Base-by-base conservation (phyloP, 352 stramenopile species). In the Phytophthora nicotianae region DNA sequence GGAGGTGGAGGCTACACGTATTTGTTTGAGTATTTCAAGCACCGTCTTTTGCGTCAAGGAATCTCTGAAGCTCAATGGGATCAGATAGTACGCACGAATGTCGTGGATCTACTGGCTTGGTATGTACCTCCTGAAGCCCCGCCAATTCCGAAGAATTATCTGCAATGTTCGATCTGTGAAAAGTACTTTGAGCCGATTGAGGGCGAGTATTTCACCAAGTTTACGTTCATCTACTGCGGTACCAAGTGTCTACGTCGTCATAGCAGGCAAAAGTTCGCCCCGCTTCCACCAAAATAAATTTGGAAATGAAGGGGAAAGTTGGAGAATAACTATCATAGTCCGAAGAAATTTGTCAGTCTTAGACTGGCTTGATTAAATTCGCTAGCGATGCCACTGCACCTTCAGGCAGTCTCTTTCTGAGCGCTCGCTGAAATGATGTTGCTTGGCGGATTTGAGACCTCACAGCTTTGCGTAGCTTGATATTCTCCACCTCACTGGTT, bases 151-250 rank as follows among this genome's bases (percentile, higher is more conserved):
- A 93, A 93, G 53, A 72, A 90, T 52, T 93, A 82, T 37, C 55
- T 93, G 32, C 67, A 76, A 40, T 95, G 86, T 67, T 91, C 74
- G 21, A 89, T 95, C 56, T 95, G 86, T 65, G 32, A 48, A 6
- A 74, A 80, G 23, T 72, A 65, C 51, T 95, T 95, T 57, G 86
- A 95, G 67, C 86, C 86, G 8, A 86, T 95, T 55, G 84, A 89
- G 16, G 86, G 86, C 23, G 84, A 95, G 62, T 95, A 93, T 65
- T 95, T 92, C 37, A 89, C 86, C 46, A 95, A 95, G 70, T 93
- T 93, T 49, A 62, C 74, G 50, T 95, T 91, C 58, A 77, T 67
- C 13, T 95, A 95, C 64, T 95, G 86, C 60, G 77, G 79, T 46
- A 90, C 83, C 48, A 93, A 95, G 64, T 95, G 86, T 37, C 74